Evolutionary conservation across 306 rosid genomes (phyloP), one percentile per base, ranked within the genome.

Genomic region (Geum urbanum): DNA sequence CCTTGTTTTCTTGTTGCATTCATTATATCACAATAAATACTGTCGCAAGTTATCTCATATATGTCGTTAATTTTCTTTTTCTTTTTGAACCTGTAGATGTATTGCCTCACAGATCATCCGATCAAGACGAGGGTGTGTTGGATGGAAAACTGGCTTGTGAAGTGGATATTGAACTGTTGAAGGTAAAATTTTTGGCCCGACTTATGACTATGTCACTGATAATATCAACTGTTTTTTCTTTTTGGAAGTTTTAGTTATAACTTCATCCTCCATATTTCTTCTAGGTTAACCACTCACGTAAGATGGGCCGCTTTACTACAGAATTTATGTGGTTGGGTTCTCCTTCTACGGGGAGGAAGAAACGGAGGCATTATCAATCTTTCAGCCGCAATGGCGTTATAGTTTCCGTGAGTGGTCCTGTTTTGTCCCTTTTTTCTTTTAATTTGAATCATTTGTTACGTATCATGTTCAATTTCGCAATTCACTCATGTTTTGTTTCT

Each of bases 301-400:
- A 76, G 74, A 12, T 74, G 75, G 80, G 72, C 32, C 65, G 40
- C 15, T 15, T 12, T 47, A 24, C 80, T 0, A 77, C 76, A 50
- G 89, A 85, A 15, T 86, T 90, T 66, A 51, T 73, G 47, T 92
- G 98, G 98, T 49, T 81, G 66, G 98, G 96, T 54, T 75, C 79
- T 43, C 84, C 92, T 0, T 85, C 82, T 90, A 82, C 76, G 0
- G 84, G 96, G 69, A 81, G 78, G 79, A 89, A 86, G 62, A 87
- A 80, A 71, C 83, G 92, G 56, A 79, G 77, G 63, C 98, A 90
- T 77, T 90, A 86, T 51, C 76, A 80, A 54, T 82, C 90, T 9
- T 90, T 86, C 65, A 61, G 71, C 79, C 79, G 90, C 19, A 88
- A 90, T 5, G 83, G 88, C 45, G 82, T 88, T 77, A 77, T 82